Conservation (phyloP, 225 moss, liverwort and hornwort genomes). For the Pleurozium schreberi region DNA sequence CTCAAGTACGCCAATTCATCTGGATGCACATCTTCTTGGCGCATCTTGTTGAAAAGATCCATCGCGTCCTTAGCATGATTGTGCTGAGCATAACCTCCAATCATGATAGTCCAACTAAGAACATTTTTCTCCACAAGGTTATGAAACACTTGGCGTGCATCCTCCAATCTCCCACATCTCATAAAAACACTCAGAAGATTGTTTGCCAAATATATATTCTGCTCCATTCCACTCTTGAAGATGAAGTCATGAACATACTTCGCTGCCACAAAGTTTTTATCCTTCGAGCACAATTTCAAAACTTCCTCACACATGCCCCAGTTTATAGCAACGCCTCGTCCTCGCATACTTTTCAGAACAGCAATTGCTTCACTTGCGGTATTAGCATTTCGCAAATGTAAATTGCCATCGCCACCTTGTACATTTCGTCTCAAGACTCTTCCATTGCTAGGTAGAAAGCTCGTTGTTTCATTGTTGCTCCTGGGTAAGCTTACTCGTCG, state of each 20-base stretch:
- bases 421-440: neutral
- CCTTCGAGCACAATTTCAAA: neutral
- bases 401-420: neutral
- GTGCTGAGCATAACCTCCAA: neutral
- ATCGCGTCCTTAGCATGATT: neutral
- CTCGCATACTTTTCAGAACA: neutral
- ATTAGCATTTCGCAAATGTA: neutral
- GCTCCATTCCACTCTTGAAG: neutral
- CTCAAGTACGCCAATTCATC: neutral
- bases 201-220: neutral
- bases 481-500: neutral
- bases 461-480: neutral
- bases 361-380: constrained; percentile 2
- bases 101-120: neutral
- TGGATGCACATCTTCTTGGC: neutral
- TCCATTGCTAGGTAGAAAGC: neutral
- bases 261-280: neutral
- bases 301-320: neutral
- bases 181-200: neutral
- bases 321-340: neutral
- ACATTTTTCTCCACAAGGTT: neutral
- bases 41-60: constrained; percentile 1
- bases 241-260: constrained; percentile 1
- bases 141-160: neutral
- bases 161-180: neutral